phyloP scores from a whole-genome alignment of 306 rosid genomes.

The Sindora glabra region DNA sequence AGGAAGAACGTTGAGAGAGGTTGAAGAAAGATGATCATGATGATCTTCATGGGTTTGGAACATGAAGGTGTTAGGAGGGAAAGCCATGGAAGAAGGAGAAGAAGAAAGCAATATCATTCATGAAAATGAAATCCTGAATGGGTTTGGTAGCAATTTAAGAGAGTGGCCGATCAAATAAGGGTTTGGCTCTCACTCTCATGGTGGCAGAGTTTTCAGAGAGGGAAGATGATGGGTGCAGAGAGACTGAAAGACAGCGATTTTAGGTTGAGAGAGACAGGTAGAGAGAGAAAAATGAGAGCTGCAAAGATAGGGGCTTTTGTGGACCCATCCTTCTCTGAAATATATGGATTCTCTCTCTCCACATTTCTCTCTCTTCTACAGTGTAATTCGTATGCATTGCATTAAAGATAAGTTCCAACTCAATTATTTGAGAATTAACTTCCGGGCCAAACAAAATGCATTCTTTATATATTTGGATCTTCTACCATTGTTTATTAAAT shows the following conservation, averaged over 20 bases:
- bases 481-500: no score
- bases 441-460: not conserved
- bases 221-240: conserved; percentile 53
- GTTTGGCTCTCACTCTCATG: conserved; percentile 94
- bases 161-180: conserved; percentile 22
- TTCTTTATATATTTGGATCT: not conserved
- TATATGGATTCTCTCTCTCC: not conserved
- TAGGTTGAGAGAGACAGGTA: conserved; percentile 41
- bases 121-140: conserved; percentile 14
- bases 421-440: conserved; percentile 20
- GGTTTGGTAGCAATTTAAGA: conserved; percentile 15
- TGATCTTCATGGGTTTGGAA: conserved; percentile 60
- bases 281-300: conserved; percentile 20
- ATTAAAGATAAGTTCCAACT: conserved; percentile 18
- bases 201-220: conserved; percentile 63
- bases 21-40: conserved; percentile 28
- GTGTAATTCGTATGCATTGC: not conserved
- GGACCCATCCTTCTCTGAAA: conserved; percentile 31
- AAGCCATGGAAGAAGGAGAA: conserved; percentile 37
- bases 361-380: not conserved
- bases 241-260: conserved; percentile 65
- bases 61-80: conserved; percentile 69
- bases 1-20: conserved; percentile 33
- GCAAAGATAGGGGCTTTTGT: conserved; percentile 25
- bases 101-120: conserved; percentile 22